Evolutionary conservation across 371 early-diverging fungal genomes (phyloP).

Genomic region (Saksenaea oblongispora): DNA sequence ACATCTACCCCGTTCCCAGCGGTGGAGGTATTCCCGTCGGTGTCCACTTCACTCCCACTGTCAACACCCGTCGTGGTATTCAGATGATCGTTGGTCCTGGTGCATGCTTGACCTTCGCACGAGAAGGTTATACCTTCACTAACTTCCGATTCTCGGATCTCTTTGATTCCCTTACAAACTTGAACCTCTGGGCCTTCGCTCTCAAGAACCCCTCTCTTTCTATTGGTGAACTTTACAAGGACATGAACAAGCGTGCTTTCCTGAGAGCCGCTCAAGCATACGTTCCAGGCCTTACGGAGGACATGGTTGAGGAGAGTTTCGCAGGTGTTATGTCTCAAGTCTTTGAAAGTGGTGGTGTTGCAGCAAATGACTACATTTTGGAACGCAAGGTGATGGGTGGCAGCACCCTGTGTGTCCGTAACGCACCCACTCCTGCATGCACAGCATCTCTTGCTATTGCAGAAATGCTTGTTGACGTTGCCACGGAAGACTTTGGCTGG

Average conservation of each 20-base stretch:
- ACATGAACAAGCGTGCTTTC: constrained; percentile 50
- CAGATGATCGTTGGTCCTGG: constrained; percentile 56
- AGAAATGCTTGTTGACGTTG: constrained; percentile 48
- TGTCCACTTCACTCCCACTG: constrained; percentile 52
- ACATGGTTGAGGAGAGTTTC: constrained; percentile 55
- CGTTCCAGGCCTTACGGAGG: constrained; percentile 47
- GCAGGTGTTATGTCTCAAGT: constrained; percentile 56
- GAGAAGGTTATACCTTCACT: constrained; percentile 37
- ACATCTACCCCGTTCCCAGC: constrained; percentile 54
- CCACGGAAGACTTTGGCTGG: constrained; percentile 52
- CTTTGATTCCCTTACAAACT: constrained; percentile 38
- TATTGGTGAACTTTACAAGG: constrained; percentile 50
- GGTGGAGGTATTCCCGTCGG: constrained; percentile 56
- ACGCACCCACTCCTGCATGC: constrained; percentile 55
- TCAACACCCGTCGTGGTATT: constrained; percentile 47
- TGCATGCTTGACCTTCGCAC: constrained; percentile 49
- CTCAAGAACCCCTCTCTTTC: constrained; percentile 48
- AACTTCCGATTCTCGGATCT: constrained; percentile 41
- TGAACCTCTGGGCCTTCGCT: constrained; percentile 45
- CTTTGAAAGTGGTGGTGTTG: constrained; percentile 48
- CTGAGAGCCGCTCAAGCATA: constrained; percentile 49
- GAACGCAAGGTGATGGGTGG: constrained; percentile 52
- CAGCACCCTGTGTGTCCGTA: constrained; percentile 46
- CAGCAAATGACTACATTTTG: constrained; percentile 50
- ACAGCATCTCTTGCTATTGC: constrained; percentile 54